A percentile compares a stretch with the other conserved stretches of the same genome.
These are phyloP conservation scores for Calonectria hawksworthii DNA, from an alignment of 2,329 filamentous ascomycete genomes.

Conservation along the genomic window DNA sequence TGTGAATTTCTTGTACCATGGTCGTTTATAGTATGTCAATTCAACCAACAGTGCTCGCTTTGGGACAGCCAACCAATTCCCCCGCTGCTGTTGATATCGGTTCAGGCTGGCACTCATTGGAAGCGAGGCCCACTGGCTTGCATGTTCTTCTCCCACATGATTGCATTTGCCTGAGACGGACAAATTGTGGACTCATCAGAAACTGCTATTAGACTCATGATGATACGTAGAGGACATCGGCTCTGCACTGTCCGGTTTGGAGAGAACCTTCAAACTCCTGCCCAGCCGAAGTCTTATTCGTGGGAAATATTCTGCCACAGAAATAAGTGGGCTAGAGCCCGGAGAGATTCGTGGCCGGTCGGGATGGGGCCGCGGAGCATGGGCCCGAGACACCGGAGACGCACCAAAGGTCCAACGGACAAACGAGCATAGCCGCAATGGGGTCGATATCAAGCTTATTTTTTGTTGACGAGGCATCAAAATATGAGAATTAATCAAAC, in stretches of 20 bases:
- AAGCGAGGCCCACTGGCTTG: not conserved
- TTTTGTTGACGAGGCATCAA: not conserved
- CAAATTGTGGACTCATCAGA: slow-evolving; percentile 15
- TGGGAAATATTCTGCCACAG: slow-evolving; percentile 27
- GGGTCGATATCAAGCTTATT: slow-evolving; percentile 1
- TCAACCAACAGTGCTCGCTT: not conserved
- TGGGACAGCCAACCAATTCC: not conserved
- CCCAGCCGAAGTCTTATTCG: slow-evolving; percentile 14
- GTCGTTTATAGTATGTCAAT: not conserved
- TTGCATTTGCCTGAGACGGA: slow-evolving; percentile 9
- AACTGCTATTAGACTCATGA: slow-evolving; percentile 23
- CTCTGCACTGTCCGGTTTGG: slow-evolving; percentile 21
- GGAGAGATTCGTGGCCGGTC: slow-evolving; percentile 21
- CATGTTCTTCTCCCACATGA: slow-evolving; percentile 15
- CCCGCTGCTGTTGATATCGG: not conserved
- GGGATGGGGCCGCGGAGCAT: slow-evolving; percentile 20
- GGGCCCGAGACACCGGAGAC: slow-evolving; percentile 28
- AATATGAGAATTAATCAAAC: not conserved
- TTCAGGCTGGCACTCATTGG: not conserved
- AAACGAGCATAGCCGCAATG: slow-evolving; percentile 20
- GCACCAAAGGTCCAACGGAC: slow-evolving; percentile 8
- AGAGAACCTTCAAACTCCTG: not conserved
- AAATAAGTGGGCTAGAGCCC: slow-evolving; percentile 9
- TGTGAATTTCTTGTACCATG: not conserved
- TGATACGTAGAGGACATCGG: slow-evolving; percentile 21